Evolutionary conservation across 768 basidiomycete genomes (phyloP).

Genomic region (Harrya chromipes): DNA sequence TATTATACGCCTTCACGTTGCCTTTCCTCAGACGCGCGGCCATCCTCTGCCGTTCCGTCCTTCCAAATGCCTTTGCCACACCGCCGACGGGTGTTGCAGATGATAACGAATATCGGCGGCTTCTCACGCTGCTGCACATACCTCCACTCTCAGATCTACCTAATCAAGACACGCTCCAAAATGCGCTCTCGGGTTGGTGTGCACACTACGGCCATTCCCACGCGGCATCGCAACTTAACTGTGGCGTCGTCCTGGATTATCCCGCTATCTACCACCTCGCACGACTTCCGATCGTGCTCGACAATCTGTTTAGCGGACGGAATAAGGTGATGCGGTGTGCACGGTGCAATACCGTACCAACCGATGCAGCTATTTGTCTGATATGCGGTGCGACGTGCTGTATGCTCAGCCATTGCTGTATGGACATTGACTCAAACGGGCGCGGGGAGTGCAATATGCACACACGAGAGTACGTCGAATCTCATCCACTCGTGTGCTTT

Average conservation of each 20-base stretch:
- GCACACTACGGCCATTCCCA: conserved; percentile 84
- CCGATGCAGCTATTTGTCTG: conserved; percentile 87
- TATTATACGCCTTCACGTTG: conserved; percentile 83
- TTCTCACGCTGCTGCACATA: conserved; percentile 72
- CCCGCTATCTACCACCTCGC: conserved; percentile 81
- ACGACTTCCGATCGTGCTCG: conserved; percentile 76
- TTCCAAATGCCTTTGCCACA: conserved; percentile 57
- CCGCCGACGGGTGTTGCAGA: conserved; percentile 40
- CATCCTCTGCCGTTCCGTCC: conserved; percentile 75
- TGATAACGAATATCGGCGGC: conserved; percentile 72
- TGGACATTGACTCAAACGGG: conserved; percentile 50
- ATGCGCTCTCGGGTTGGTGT: conserved; percentile 87
- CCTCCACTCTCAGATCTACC: conserved; percentile 78
- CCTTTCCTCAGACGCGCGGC: conserved; percentile 89
- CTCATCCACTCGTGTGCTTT: not conserved
- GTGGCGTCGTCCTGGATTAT: conserved; percentile 77
- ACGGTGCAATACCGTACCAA: conserved; percentile 74
- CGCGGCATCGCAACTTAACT: conserved; percentile 73
- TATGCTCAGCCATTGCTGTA: conserved; percentile 90
- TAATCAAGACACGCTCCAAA: conserved; percentile 83
- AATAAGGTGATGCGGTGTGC: conserved; percentile 72
- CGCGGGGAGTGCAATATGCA: conserved; percentile 96
- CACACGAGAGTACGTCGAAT: conserved; percentile 75
- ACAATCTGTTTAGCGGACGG: conserved; percentile 75
- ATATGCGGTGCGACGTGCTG: conserved; percentile 87